Evolutionary conservation across 2,329 filamentous ascomycete genomes (phyloP), one percentile per base, ranked within the genome.

Genomic region (Ceratocystis eucalypticola): DNA sequence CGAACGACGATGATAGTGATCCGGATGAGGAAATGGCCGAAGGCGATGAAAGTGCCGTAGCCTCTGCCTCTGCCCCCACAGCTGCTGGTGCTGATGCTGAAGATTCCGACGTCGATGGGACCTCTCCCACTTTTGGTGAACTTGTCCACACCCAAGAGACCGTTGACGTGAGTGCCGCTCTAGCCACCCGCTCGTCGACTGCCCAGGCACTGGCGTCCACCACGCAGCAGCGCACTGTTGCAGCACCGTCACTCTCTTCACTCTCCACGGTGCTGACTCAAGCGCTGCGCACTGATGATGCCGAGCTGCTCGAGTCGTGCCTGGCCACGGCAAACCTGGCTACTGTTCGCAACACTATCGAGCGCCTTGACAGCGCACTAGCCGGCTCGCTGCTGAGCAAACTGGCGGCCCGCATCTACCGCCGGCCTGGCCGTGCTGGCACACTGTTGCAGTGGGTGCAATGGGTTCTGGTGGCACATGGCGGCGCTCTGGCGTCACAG

Each of bases 391-490:
- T 99, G 8, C 83, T 99, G 67, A 85, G 86, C 72, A 91, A 90
- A 75, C 83, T 99, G 64, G 90, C 94, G 7, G 88, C 95, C 71
- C 84, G 92, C 68, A 84, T 99, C 74, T 88, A 96, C 76, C 84
- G 88, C 70, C 85, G 91, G 57, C 94, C 94, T 0, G 94, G 93
- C 2, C 85, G 94, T 65, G 93, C 94, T 15, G 91, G 92, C 64
- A 89, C 87, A 73, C 83, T 99, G 41, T 92, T 96, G 82, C 84
- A 88, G 17, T 99, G 94, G 92, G 88, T 97, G 55, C 92, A 96
- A 76, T 96, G 91, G 90, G 93, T 91, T 1, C 83, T 96, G 65
- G 85, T 96, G 44, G 87, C 89, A 1, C 94, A 99, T 73, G 94
- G 94, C 70, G 94, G 93, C 70, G 92, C 92, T 65, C 80, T 99